Evolutionary conservation across 1,284 basidiomycete species (phyloP), one percentile per base, ranked within the genome.

Genomic region (Macrocybe sp.): DNA sequence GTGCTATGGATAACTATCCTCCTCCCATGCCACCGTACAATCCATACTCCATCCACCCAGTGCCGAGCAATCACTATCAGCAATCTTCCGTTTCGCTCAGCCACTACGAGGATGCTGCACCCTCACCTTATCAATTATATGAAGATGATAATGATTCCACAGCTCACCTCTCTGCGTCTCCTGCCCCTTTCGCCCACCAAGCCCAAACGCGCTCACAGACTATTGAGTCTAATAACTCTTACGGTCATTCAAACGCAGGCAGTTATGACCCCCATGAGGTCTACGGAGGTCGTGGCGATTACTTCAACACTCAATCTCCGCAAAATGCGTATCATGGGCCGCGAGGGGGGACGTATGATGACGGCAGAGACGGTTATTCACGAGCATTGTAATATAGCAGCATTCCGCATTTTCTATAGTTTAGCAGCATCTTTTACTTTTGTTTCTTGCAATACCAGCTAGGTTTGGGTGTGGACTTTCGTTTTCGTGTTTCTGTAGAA

Each of bases 11-110:
- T 11, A 73, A 83, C 48, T 84, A 83, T 56, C 83, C 82, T 4
- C 81, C 84, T 2, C 77, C 83, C 3, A 89, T 89, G 85, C 86
- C 85, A 22, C 73, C 77, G 16, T 86, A 84, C 65, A 80, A 76
- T 47, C 74, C 74, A 37, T 81, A 83, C 57, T 70, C 76, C 44
- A 60, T 64, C 9, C 68, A 76, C 36, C 78, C 79, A 56, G 51
- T 66, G n/a, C 61, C 72, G 29, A 71, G 70, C 44, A 60, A 71
- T 34, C 73, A 73, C 42, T 83, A 76, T 67, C 81, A 81, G 57
- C 67, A 70, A 29, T 86, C 85, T 5, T 62, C 74, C 35, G 63
- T 73, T 43, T 73, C 75, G 40, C 67, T 85, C 44, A 69, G 59
- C 7, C 73, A 81, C 33, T 78, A 82, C 38, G 74, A 77, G 41